These are phyloP conservation scores for Selaginella moellendorffii DNA, from an alignment of 75 land plant genomes.

Conservation along the genomic window DNA sequence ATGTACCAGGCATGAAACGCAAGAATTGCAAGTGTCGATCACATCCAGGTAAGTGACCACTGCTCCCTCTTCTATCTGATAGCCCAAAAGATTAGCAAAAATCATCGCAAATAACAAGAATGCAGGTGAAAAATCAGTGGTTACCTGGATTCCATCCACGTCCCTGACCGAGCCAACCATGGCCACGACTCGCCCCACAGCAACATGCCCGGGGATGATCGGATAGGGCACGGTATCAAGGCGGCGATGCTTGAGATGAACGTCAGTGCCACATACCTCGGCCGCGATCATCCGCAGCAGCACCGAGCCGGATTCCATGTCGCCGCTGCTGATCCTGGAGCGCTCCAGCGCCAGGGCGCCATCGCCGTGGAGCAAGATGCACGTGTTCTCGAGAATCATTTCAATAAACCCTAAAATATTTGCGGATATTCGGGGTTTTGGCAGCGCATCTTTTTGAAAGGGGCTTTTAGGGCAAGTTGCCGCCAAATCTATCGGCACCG, in stretches of 20 bases:
- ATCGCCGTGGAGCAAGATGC: constrained; percentile 21
- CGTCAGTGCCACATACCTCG: constrained; percentile 42
- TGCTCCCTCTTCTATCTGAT: constrained; percentile 27
- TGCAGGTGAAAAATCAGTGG: no score
- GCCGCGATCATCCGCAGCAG: constrained; percentile 21
- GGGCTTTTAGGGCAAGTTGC: no score
- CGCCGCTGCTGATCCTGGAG: background rate
- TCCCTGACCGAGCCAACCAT: constrained; percentile 19
- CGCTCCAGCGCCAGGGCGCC: constrained; percentile 14
- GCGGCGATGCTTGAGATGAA: constrained; percentile 35
- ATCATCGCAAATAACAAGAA: no score
- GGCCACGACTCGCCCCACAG: constrained; percentile 28
- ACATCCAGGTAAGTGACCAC: constrained; percentile 39
- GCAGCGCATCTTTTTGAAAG: no score
- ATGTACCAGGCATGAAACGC: constrained; percentile 32
- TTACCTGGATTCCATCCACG: constrained; percentile 27
- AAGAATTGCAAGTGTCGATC: constrained; percentile 37
- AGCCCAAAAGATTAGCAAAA: no score
- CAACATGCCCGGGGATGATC: constrained; percentile 43
- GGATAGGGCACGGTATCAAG: constrained; percentile 35
- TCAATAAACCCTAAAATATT: no score
- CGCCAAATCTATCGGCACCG: no score
- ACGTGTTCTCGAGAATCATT: no score
- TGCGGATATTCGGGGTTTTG: no score
- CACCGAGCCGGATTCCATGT: constrained; percentile 36